Evolutionary conservation across 768 basidiomycete genomes (phyloP).

Genomic region (Tulasnella sp.): DNA sequence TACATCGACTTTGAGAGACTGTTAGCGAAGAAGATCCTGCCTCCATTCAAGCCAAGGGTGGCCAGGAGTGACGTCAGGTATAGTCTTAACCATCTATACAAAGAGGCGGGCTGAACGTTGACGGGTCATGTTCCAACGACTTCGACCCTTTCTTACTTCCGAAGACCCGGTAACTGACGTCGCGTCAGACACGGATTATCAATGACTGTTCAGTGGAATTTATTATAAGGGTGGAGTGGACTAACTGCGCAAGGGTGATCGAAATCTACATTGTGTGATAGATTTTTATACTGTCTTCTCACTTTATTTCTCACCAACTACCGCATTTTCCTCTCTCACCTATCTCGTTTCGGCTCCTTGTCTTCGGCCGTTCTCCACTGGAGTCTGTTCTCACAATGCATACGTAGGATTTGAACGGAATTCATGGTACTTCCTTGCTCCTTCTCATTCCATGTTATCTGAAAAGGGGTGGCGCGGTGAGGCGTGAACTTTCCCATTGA

Average conservation of each 20-base stretch:
- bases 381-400: neutral
- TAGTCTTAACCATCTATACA: neutral
- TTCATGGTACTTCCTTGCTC: no score
- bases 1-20: slow-evolving; percentile 86
- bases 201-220: slow-evolving; percentile 88
- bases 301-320: neutral
- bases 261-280: slow-evolving; percentile 26
- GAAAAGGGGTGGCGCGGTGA: no score
- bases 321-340: neutral
- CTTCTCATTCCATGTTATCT: no score
- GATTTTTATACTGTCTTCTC: neutral
- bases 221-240: slow-evolving; percentile 62
- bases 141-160: slow-evolving; percentile 80
- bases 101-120: neutral
- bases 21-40: slow-evolving; percentile 88
- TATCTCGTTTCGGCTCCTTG: neutral
- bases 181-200: slow-evolving; percentile 86
- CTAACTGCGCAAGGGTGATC: slow-evolving; percentile 6
- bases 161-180: slow-evolving; percentile 92
- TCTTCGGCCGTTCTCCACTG: neutral
- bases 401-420: neutral
- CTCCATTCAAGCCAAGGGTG: slow-evolving; percentile 97
- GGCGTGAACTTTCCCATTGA: no score
- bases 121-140: slow-evolving; percentile 42
- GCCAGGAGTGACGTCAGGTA: slow-evolving; percentile 41